Evolutionary conservation across 2,329 filamentous ascomycete genomes (phyloP), one percentile per base, ranked within the genome.

Genomic region (Tolypocladium endophyticum): DNA sequence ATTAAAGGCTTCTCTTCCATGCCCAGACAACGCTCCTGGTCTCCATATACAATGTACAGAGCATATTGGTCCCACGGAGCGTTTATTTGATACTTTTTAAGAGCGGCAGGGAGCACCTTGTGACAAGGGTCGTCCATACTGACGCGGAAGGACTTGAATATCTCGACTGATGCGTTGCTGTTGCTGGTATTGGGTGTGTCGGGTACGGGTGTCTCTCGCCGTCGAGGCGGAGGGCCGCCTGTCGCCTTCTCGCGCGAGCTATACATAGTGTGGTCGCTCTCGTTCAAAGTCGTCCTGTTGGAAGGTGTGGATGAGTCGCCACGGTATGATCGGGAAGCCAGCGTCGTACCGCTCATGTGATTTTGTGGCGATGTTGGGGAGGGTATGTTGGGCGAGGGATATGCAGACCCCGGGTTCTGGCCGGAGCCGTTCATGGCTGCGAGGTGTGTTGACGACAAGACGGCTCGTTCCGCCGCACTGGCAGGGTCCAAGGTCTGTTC

Each of bases 1-100:
- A 97, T 95, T 61, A 99, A 78, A 12, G 94, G 94, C 69, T 95
- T 93, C 76, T 99, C 94, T 60, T 97, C 89, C 65, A 96, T 79
- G 0, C 89, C 91, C 43, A 99, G 76, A 72, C 93, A 97, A 18
- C 94, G 87, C 76, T 99, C 94, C 74, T 97, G 92, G 69, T 97
- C 92, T n/a, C 94, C 94, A 68, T 97, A 96, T 4, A 99, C 94
- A 71, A 99, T 99, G 71, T 97, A 99, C 38, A 99, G 79, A 0
- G 94, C 93, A 71, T 99, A 99, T 70, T 97, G 91, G 66, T 95
- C 90, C 89, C 92, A 97, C 57, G 96, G 93, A 28, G 92, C 93
- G 65, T 95, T 93, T 77, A 99, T 99, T 71, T 97, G 94, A 76
- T 99, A 99, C 72, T 97, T 96, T 72, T 95, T 95, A 23, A 99